Evolutionary conservation across 2,329 filamentous ascomycete genomes (phyloP).

Genomic region (Lachnellula arida): DNA sequence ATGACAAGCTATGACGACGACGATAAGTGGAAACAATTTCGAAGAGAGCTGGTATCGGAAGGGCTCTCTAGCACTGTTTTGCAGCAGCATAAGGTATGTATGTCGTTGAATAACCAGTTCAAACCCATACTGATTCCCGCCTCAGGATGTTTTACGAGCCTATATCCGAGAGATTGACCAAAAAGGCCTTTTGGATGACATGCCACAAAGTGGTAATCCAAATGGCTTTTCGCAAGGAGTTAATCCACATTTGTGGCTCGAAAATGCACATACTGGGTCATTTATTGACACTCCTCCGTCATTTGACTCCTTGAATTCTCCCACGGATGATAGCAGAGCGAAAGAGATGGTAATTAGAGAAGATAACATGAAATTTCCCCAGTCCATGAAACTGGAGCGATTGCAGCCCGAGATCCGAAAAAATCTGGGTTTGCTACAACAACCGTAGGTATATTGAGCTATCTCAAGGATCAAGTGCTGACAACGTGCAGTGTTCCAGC

Average conservation of each 20-base stretch:
- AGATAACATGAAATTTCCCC: slow-evolving; percentile 31
- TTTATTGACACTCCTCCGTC: slow-evolving; percentile 16
- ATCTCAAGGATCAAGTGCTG: background rate
- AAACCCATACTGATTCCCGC: background rate
- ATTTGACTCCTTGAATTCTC: slow-evolving; percentile 19
- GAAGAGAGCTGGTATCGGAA: slow-evolving; percentile 51
- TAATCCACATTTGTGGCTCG: slow-evolving; percentile 24
- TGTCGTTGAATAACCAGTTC: background rate
- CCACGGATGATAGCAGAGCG: slow-evolving; percentile 13
- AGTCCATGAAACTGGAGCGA: slow-evolving; percentile 27
- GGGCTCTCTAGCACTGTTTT: slow-evolving; percentile 54
- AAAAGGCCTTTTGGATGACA: slow-evolving; percentile 48
- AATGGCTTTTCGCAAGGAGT: slow-evolving; percentile 25
- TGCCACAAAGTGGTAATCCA: slow-evolving; percentile 31
- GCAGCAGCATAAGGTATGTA: slow-evolving; percentile 52
- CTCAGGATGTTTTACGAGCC: slow-evolving; percentile 52
- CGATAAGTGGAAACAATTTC: slow-evolving; percentile 55
- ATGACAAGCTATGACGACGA: slow-evolving; percentile 36
- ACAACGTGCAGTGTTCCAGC: slow-evolving; percentile 1
- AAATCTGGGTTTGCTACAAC: background rate
- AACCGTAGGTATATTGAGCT: background rate
- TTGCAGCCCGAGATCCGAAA: slow-evolving; percentile 19
- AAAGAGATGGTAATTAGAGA: slow-evolving; percentile 28
- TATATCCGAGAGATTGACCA: slow-evolving; percentile 58
- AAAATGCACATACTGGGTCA: slow-evolving; percentile 14